These are phyloP conservation scores for Lagenidium sp. DNA, from an alignment of 352 stramenopile genomes.

Conservation along the genomic window DNA sequence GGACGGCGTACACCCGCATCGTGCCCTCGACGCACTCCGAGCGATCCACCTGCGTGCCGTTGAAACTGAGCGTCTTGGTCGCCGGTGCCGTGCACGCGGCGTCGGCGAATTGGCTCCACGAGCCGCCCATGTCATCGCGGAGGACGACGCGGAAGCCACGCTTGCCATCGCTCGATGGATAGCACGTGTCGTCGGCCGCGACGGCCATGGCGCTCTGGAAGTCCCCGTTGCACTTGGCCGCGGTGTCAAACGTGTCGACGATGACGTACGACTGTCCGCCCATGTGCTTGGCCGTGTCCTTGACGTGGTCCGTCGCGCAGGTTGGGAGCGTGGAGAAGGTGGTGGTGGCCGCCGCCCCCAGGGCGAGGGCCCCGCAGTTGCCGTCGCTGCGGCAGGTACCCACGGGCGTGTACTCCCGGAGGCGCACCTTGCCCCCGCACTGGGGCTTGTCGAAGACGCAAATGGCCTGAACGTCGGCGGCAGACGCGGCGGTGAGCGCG, in stretches of 20 bases:
- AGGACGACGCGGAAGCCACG: background rate
- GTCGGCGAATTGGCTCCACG: background rate
- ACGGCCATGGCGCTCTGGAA: background rate
- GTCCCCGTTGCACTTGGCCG: background rate
- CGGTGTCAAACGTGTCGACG: background rate
- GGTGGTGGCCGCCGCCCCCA: background rate
- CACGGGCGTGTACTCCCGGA: background rate
- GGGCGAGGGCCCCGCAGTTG: background rate
- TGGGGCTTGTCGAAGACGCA: slow-evolving; percentile 1
- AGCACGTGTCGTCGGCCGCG: slow-evolving; percentile 1
- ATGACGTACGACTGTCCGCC: background rate
- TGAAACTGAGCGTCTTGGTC: background rate
- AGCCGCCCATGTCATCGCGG: background rate
- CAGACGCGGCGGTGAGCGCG: background rate
- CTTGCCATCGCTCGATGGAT: slow-evolving; percentile 3
- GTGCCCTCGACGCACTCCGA: background rate
- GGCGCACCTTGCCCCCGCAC: background rate
- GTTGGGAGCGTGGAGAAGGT: slow-evolving; percentile 1
- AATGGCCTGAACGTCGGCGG: background rate
- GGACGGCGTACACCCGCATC: background rate
- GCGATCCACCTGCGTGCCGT: background rate
- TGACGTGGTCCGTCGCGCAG: background rate
- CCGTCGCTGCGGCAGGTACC: background rate
- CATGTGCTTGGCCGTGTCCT: background rate
- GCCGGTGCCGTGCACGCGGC: background rate